phyloP scores from a whole-genome alignment of 2,329 filamentous ascomycete genomes.

The Alternaria sp. region DNA sequence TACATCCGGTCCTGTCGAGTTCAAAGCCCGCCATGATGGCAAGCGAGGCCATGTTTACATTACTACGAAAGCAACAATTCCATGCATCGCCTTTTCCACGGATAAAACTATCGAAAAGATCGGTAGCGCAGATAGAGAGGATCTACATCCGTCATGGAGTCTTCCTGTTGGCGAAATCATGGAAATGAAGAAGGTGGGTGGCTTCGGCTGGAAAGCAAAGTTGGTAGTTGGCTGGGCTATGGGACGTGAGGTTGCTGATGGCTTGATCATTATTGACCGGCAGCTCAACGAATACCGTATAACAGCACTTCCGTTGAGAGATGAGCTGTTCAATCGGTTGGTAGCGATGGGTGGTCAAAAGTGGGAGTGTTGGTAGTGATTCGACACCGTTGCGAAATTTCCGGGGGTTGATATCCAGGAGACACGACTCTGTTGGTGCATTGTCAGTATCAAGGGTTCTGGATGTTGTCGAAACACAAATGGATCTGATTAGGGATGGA shows the following conservation, averaged over 20 bases:
- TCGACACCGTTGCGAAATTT: background rate
- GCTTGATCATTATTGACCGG: conserved; percentile 71
- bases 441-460: conserved; percentile 3
- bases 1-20: conserved; percentile 75
- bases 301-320: conserved; percentile 75
- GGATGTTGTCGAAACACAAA: background rate
- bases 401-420: background rate
- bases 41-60: conserved; percentile 78
- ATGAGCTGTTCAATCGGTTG: conserved; percentile 83
- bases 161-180: conserved; percentile 74
- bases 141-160: conserved; percentile 70
- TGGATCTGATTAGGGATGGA: background rate
- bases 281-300: conserved; percentile 67
- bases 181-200: conserved; percentile 81
- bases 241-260: conserved; percentile 77
- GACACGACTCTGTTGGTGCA: background rate
- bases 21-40: conserved; percentile 75
- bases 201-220: conserved; percentile 85
- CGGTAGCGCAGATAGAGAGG: conserved; percentile 58
- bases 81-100: conserved; percentile 72
- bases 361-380: conserved; percentile 76
- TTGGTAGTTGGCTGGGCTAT: conserved; percentile 83
- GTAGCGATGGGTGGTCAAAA: conserved; percentile 81
- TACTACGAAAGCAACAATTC: conserved; percentile 70
- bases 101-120: conserved; percentile 59